Base-by-base conservation (phyloP, 163 green algal species). In the Scenedesmus sp. region DNA sequence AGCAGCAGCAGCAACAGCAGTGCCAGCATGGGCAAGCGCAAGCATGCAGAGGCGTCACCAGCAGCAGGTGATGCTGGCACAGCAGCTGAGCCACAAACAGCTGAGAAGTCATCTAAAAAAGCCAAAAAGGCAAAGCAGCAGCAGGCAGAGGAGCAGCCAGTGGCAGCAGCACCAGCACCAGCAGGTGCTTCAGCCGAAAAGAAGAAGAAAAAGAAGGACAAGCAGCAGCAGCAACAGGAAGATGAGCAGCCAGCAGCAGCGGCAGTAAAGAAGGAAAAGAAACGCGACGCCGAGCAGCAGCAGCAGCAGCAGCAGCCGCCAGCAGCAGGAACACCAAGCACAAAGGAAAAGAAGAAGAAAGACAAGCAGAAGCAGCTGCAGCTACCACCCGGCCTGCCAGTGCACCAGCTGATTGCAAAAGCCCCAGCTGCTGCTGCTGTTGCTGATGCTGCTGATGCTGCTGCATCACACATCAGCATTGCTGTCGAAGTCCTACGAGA, bases 351-450 rank as follows among this genome's bases (percentile, higher is more conserved):
- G 52, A 9, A 87, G 13, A 70, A 70, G 82, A 87, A 70, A 70
- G 2, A 73, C 8, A 12, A 84, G 46, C 34, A 59, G 76, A 23
- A 88, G 82, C 82, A 88, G 59, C 82, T 74, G 82, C 56, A 88
- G 59, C 23, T 13, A 18, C 82, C 2, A 1, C 82, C 81, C 66
- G 16, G 12, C 18, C 34, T 55, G 82, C 82, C 20, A 23, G 13
- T 46, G 79, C 52, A 86, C 9, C 79, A 66, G 79, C 52, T 62
- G 79, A 8, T 20, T 10, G 18, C 5, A 5, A 57, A 6, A 56
- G 5, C 23, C 4, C 52, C 79, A 86, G 79, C 79, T 70, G 52
- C 82, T n/a, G 82, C 82, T n/a, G 79, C 79, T 46, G 82, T 7
- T 54, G 34, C 4, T 56, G 10, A 52, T 2, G 34, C 4, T 56